Percentiles rank a stretch among this genome's conserved stretches.
phyloP scores from a whole-genome alignment of 2,329 filamentous ascomycete species.

The Arthrobotrys sphaeroides region DNA sequence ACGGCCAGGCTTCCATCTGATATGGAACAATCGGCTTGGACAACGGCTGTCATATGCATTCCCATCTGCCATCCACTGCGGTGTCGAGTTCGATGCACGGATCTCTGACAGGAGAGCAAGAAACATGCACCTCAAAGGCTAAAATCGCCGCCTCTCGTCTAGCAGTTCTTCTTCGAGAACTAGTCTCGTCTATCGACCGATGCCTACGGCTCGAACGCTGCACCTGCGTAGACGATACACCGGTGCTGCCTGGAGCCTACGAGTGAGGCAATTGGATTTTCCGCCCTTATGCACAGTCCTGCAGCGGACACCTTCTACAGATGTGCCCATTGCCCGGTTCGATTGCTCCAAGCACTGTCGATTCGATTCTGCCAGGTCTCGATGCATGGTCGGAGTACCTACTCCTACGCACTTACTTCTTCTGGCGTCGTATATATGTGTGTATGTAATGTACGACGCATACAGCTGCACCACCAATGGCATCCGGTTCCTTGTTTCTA shows the following conservation, averaged over 20 bases:
- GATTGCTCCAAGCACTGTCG: too few relatives aligned
- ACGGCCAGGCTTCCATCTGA: constrained; percentile 1
- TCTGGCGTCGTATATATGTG: not conserved
- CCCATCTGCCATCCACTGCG: constrained; percentile 5
- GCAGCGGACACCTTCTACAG: not conserved
- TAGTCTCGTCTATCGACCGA: constrained; percentile 49
- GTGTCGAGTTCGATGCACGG: constrained; percentile 42
- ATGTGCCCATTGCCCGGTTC: not conserved
- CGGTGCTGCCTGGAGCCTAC: constrained; percentile 15
- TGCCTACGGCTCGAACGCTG: constrained; percentile 27
- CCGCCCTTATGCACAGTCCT: constrained; percentile 6
- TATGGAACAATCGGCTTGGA: not conserved
- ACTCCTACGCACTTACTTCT: too few relatives aligned
- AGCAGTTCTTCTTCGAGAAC: constrained; percentile 50
- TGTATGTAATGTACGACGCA: not conserved
- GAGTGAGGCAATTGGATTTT: constrained; percentile 17
- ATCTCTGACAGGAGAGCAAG: constrained; percentile 33
- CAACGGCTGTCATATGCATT: not conserved
- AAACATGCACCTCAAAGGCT: constrained; percentile 44
- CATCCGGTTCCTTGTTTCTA: constrained; percentile 2
- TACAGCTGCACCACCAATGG: not conserved
- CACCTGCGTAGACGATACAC: constrained; percentile 13
- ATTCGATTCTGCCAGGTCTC: not conserved
- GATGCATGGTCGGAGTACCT: too few relatives aligned
- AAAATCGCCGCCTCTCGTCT: constrained; percentile 52